Base-by-base conservation (phyloP, 2,329 filamentous ascomycete species). In the Rosellinia necatrix region DNA sequence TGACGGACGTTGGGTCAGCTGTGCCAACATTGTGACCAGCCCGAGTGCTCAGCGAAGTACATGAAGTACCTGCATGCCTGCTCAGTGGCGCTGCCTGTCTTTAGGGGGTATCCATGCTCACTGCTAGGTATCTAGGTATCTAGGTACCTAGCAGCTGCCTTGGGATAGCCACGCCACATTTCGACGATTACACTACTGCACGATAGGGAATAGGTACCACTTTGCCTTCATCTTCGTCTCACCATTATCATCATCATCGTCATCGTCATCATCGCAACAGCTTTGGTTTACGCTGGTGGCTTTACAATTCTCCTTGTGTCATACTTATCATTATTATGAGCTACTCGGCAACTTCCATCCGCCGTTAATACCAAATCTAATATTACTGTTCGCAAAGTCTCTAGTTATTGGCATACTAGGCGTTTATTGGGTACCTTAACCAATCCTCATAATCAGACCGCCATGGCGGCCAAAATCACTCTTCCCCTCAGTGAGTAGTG, bases 401-500 rank as follows among this genome's bases (percentile, higher is more conserved):
- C 17, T 38, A 25, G 8, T 15, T 37, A 34, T 34, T 34, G 30
- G n/a, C n/a, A n/a, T n/a, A n/a, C n/a, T n/a, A n/a, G n/a, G n/a
- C n/a, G n/a, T n/a, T n/a, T n/a, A n/a, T n/a, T n/a, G n/a, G n/a
- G n/a, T 21, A 35, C 21, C 15, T 44, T 22, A 47, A 48, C 34
- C 25, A 21, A 17, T 32, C 12, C 7, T 3, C 9, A 17, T 17
- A 13, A 41, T 19, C 50, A 15, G 13, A 48, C 29, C 49, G 58
- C 25, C 12, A 72, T 72, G 70, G 65, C 66, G 32, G 66, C 59
- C 46, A 68, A 61, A 38, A 68, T 65, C 37, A 64, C 59, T 44
- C 67, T 71, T 24, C 68, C 68, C 34, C 59, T 65, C 25, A 61
- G 58, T 60, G 29, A 58, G 55, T 58, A 46, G 4, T 27, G 24